Percentiles rank a stretch among this genome's conserved stretches.
Evolutionary conservation across 1,284 basidiomycete species (phyloP).

Genomic region (Ustilago vetiveriae): DNA sequence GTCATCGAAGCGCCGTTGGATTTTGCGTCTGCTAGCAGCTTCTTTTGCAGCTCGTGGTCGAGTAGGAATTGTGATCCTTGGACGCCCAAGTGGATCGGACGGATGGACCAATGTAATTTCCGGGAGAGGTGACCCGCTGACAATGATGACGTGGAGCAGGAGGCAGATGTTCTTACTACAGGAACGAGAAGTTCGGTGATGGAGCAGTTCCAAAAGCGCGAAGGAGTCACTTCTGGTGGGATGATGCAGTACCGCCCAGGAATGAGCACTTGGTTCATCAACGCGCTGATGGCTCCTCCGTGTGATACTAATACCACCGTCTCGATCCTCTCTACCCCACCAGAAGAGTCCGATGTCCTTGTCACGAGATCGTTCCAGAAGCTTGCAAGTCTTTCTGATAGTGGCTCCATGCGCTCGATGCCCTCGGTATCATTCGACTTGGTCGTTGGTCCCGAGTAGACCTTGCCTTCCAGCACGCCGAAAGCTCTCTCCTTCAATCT

Average conservation of each 20-base stretch:
- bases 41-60: slow-evolving; percentile 38
- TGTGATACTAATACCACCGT: slow-evolving; percentile 61
- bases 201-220: slow-evolving; percentile 63
- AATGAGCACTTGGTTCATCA: slow-evolving; percentile 56
- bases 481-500: slow-evolving; percentile 61
- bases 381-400: slow-evolving; percentile 43
- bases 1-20: neutral
- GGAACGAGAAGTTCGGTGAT: slow-evolving; percentile 58
- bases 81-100: slow-evolving; percentile 35
- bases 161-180: slow-evolving; percentile 10
- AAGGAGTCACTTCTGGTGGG: slow-evolving; percentile 23
- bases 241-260: slow-evolving; percentile 41
- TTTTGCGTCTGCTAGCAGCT: slow-evolving; percentile 7
- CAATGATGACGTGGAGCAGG: neutral
- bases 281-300: slow-evolving; percentile 58
- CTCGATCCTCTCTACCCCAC: slow-evolving; percentile 4
- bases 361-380: slow-evolving; percentile 59
- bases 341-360: neutral
- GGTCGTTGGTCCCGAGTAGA: slow-evolving; percentile 42
- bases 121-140: slow-evolving; percentile 13
- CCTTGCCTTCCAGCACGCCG: slow-evolving; percentile 58
- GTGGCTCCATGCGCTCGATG: slow-evolving; percentile 50
- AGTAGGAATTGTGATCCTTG: slow-evolving; percentile 39
- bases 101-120: slow-evolving; percentile 31
- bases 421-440: slow-evolving; percentile 57